Percentiles rank a stretch among this genome's conserved stretches.
These are phyloP conservation scores for Tetrahymena malaccensis DNA, from an alignment of 73 alveolate species.

Conservation along the genomic window DNA sequence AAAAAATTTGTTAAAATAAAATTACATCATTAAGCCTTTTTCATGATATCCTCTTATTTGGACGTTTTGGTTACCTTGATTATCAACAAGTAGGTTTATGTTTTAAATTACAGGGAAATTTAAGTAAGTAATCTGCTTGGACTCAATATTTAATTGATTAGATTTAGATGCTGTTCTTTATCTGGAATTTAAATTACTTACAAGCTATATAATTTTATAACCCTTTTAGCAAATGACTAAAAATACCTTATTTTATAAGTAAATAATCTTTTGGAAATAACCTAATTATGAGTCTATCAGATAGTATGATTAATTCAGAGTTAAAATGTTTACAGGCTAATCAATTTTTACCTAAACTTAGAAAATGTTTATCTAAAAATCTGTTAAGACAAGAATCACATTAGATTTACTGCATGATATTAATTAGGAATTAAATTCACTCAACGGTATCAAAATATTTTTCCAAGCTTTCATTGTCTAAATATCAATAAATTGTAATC, in stretches of 20 bases:
- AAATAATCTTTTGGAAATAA: neutral
- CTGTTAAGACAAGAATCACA: neutral
- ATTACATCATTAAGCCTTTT: neutral
- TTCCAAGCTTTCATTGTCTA: neutral
- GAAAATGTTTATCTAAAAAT: neutral
- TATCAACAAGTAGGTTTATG: neutral
- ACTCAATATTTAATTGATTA: neutral
- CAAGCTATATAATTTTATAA: neutral
- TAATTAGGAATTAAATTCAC: neutral
- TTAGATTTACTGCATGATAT: neutral
- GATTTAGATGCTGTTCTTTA: neutral
- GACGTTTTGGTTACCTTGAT: neutral
- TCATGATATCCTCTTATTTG: neutral
- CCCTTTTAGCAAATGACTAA: neutral
- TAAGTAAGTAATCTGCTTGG: neutral
- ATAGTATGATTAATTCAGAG: neutral
- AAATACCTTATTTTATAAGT: neutral
- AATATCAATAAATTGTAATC: neutral
- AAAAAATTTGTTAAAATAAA: neutral
- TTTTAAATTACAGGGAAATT: neutral
- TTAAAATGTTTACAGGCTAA: neutral
- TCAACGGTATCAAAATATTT: neutral
- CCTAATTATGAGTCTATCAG: neutral
- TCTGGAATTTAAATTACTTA: neutral
- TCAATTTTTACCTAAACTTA: neutral